phyloP scores from a whole-genome alignment of 2,329 filamentous ascomycete species.

The Macrophomina pseudophaseolina region DNA sequence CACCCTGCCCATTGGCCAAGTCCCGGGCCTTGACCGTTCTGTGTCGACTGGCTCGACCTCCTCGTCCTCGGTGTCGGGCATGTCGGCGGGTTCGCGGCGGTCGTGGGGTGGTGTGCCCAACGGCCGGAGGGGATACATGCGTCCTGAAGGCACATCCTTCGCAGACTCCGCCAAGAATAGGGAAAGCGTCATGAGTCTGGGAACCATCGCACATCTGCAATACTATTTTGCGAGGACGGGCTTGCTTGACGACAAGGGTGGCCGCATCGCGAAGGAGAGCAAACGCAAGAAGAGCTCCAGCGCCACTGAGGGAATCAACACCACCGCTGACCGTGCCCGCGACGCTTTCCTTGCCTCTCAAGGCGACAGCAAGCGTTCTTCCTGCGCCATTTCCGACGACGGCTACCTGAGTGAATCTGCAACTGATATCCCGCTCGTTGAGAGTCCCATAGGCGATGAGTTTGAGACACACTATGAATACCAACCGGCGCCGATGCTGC shows the following conservation, averaged over 20 bases:
- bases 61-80: conserved; percentile 62
- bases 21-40: conserved; percentile 65
- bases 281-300: conserved; percentile 58
- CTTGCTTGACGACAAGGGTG: conserved; percentile 90
- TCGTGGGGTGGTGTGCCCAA: conserved; percentile 52
- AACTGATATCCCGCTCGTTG: conserved; percentile 44
- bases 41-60: conserved; percentile 59
- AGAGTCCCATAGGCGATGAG: conserved; percentile 57
- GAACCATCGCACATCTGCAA: conserved; percentile 95
- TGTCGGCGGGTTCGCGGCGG: conserved; percentile 62
- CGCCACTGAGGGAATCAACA: conserved; percentile 30
- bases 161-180: conserved; percentile 86
- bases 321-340: conserved; percentile 31
- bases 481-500: conserved; percentile 78
- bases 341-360: conserved; percentile 6
- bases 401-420: conserved; percentile 31
- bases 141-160: conserved; percentile 86
- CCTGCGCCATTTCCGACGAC: conserved; percentile 32
- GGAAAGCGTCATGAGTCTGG: conserved; percentile 94
- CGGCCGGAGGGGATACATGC: conserved; percentile 79
- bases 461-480: conserved; percentile 57
- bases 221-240: conserved; percentile 98
- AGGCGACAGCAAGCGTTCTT: conserved; percentile 16
- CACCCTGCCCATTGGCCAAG: conserved; percentile 65
- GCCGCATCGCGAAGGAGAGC: conserved; percentile 73